Evolutionary conservation across 352 stramenopile genomes (phyloP).

Genomic region (Phytophthora kernoviae): DNA sequence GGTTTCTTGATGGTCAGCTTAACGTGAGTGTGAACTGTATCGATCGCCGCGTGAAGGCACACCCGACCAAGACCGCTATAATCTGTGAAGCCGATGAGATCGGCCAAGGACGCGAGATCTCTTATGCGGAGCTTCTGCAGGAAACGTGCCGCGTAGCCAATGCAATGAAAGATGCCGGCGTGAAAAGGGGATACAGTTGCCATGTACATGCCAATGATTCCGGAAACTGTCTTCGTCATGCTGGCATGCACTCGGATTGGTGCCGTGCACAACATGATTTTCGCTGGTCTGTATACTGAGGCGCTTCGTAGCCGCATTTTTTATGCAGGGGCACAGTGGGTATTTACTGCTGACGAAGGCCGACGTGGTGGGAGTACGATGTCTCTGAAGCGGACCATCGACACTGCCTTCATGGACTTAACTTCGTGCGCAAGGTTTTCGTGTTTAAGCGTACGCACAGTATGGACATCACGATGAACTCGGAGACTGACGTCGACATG

Average conservation of each 20-base stretch:
- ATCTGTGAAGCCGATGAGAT: conserved; percentile 98
- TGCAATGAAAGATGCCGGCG: conserved; percentile 89
- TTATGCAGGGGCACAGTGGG: conserved; percentile 79
- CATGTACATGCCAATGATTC: conserved; percentile 99
- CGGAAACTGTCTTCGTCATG: conserved; percentile 96
- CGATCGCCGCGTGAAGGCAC: conserved; percentile 89
- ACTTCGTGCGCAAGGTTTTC: conserved; percentile 93
- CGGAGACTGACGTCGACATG: conserved; percentile 92
- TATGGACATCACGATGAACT: conserved; percentile 67
- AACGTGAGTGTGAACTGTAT: conserved; percentile 96
- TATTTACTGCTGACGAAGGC: conserved; percentile 95
- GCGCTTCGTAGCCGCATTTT: conserved; percentile 94
- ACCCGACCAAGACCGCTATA: conserved; percentile 91
- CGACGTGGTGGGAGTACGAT: conserved; percentile 91
- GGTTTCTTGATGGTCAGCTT: conserved; percentile 95
- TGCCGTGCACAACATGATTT: conserved; percentile 97
- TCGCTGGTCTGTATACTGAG: conserved; percentile 94
- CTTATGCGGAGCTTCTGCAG: conserved; percentile 45
- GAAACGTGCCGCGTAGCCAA: conserved; percentile 93
- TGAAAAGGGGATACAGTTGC: conserved; percentile 95
- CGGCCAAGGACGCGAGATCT: conserved; percentile 67
- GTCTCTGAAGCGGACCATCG: conserved; percentile 94
- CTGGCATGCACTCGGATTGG: conserved; percentile 97
- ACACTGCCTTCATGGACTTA: conserved; percentile 87
- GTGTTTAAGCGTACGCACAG: conserved; percentile 50